Conservation (phyloP, 345 rosid species). For the Aquilaria yunnanensis region DNA sequence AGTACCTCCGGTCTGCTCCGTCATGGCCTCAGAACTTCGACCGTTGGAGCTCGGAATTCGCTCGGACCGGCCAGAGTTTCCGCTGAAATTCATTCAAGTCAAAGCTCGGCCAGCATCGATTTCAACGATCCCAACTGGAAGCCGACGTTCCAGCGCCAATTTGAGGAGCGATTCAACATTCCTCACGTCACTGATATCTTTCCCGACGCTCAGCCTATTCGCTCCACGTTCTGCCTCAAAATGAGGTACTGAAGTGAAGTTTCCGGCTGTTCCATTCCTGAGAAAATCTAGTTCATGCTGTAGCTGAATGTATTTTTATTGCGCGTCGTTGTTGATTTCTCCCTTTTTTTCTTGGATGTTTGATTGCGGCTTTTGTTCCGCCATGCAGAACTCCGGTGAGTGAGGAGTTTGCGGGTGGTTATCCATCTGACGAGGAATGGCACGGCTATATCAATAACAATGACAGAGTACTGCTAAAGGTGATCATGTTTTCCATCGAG, state of each 20-base stretch:
- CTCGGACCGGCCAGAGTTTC: conserved; percentile 8
- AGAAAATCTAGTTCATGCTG: background rate
- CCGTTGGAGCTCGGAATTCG: conserved; percentile 21
- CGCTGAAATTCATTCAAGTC: conserved; percentile 15
- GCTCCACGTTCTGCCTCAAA: conserved; percentile 80
- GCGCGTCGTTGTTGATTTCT: background rate
- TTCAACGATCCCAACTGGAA: conserved; percentile 82
- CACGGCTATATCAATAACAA: conserved; percentile 89
- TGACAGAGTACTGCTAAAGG: conserved; percentile 96
- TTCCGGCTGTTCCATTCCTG: background rate
- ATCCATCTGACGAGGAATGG: conserved; percentile 95
- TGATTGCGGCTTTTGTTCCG: background rate
- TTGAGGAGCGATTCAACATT: conserved; percentile 64
- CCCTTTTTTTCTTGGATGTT: background rate
- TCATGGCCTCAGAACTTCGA: conserved; percentile 21
- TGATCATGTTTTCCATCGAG: background rate
- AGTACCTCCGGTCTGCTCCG: background rate
- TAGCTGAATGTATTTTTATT: background rate
- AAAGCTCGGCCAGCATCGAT: conserved; percentile 31
- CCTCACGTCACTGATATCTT: conserved; percentile 78
- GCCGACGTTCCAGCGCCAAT: conserved; percentile 54
- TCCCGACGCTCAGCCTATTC: conserved; percentile 56
- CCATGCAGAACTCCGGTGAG: conserved; percentile 52
- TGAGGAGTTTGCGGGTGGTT: conserved; percentile 64
- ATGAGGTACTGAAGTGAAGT: conserved; percentile 46